A percentile compares a stretch with the other conserved stretches of the same genome.
These are phyloP conservation scores for Auricularia auricula-judae DNA, from an alignment of 768 basidiomycete species.

Conservation along the genomic window DNA sequence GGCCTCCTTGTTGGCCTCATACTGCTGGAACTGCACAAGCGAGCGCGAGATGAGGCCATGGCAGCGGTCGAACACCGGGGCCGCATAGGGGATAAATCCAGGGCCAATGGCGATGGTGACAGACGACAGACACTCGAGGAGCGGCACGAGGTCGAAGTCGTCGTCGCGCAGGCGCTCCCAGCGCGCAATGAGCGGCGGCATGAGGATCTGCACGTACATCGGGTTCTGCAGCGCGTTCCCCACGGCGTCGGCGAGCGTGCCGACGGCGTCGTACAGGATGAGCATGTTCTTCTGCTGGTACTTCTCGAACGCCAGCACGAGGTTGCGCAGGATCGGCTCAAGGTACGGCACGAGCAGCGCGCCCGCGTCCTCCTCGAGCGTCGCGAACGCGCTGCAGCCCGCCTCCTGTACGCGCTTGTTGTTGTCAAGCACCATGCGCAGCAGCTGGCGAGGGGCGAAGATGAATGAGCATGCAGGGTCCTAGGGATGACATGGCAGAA, in stretches of 20 bases:
- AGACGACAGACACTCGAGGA: constrained; percentile 96
- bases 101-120: constrained; percentile 93
- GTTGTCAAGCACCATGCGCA: constrained; percentile 94
- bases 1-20: constrained; percentile 70
- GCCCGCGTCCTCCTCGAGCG: constrained; percentile 95
- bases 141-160: constrained; percentile 85
- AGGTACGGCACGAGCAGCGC: constrained; percentile 82
- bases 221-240: constrained; percentile 79
- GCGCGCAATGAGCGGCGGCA: constrained; percentile 85
- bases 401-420: constrained; percentile 99
- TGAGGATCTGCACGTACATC: constrained; percentile 83
- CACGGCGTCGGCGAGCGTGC: constrained; percentile 94
- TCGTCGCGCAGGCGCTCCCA: constrained; percentile 89
- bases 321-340: constrained; percentile 86
- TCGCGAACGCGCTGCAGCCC: constrained; percentile 97
- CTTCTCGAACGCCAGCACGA: constrained; percentile 93
- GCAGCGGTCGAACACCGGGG: constrained; percentile 88
- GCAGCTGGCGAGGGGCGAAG: constrained; percentile 44
- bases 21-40: constrained; percentile 77
- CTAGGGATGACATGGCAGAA: neutral
- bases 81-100: constrained; percentile 80
- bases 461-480: neutral
- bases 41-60: constrained; percentile 72
- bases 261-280: constrained; percentile 97
- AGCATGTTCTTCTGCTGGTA: constrained; percentile 99